Evolutionary conservation across 2,329 filamentous ascomycete species (phyloP).

Genomic region (Passalora sequoiae): DNA sequence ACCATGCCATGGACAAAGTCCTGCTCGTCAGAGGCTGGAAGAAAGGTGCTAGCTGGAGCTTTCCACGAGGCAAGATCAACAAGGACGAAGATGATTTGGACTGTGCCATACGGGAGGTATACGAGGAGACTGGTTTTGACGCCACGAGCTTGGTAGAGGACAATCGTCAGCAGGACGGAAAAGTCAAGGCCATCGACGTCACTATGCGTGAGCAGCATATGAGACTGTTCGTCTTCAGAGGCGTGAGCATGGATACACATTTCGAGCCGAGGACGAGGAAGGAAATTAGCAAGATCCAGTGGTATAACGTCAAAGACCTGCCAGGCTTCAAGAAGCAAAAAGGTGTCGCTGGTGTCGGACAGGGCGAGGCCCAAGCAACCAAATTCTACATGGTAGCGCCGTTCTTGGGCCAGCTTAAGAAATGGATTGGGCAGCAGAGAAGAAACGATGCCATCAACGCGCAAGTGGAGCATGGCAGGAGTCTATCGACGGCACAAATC

Average conservation of each 20-base stretch:
- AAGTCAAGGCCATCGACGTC: slow-evolving; percentile 78
- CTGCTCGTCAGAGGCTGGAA: slow-evolving; percentile 97
- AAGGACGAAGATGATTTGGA: slow-evolving; percentile 92
- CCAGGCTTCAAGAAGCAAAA: slow-evolving; percentile 74
- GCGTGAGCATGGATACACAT: slow-evolving; percentile 76
- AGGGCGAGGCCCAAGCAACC: slow-evolving; percentile 61
- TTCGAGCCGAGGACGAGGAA: slow-evolving; percentile 91
- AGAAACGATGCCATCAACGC: slow-evolving; percentile 52
- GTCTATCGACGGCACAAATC: slow-evolving; percentile 11
- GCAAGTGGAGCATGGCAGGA: slow-evolving; percentile 15
- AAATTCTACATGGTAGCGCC: slow-evolving; percentile 99
- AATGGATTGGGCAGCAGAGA: slow-evolving; percentile 83
- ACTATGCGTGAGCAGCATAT: slow-evolving; percentile 91
- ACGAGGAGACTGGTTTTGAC: slow-evolving; percentile 93
- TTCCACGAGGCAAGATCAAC: slow-evolving; percentile 95
- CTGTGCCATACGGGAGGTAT: slow-evolving; percentile 89
- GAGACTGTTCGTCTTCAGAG: slow-evolving; percentile 83
- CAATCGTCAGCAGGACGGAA: slow-evolving; percentile 48
- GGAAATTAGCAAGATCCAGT: slow-evolving; percentile 94
- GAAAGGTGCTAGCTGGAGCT: slow-evolving; percentile 93
- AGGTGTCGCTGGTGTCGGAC: slow-evolving; percentile 53
- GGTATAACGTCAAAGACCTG: slow-evolving; percentile 86
- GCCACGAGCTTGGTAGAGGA: slow-evolving; percentile 68
- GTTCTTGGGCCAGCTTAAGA: slow-evolving; percentile 77
- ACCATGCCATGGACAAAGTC: slow-evolving; percentile 87